Percentiles rank a stretch among this genome's conserved stretches.
phyloP scores from a whole-genome alignment of 2,329 filamentous ascomycete species.

The Hortaea sp. region DNA sequence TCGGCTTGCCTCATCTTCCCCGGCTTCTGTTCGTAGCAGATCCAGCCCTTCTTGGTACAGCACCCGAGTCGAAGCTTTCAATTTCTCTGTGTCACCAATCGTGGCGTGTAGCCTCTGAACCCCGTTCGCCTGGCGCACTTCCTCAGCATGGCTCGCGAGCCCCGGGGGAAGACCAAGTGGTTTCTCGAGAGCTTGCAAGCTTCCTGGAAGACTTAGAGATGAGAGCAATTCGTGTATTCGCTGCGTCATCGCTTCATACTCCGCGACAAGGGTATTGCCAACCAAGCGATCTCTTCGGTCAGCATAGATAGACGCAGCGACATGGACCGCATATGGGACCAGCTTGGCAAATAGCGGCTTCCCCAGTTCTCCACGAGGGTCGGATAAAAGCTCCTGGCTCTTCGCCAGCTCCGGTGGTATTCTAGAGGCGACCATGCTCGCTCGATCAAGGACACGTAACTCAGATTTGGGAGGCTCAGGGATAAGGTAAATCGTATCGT shows the following conservation, averaged over 20 bases:
- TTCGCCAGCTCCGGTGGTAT: slow-evolving; percentile 74
- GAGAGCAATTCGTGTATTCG: slow-evolving; percentile 69
- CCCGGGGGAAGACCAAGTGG: slow-evolving; percentile 80
- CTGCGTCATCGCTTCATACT: slow-evolving; percentile 71
- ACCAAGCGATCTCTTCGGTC: slow-evolving; percentile 84
- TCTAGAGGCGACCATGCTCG: slow-evolving; percentile 74
- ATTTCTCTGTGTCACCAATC: slow-evolving; percentile 79
- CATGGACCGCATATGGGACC: slow-evolving; percentile 89
- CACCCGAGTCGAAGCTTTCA: slow-evolving; percentile 68
- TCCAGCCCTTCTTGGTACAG: slow-evolving; percentile 77
- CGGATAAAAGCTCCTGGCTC: slow-evolving; percentile 69
- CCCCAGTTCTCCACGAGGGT: slow-evolving; percentile 56
- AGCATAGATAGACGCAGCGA: slow-evolving; percentile 90
- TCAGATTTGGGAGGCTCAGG: slow-evolving; percentile 82
- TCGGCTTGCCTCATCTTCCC: slow-evolving; percentile 69
- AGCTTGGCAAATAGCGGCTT: slow-evolving; percentile 79
- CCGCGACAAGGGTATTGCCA: slow-evolving; percentile 75
- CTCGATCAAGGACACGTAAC: slow-evolving; percentile 73
- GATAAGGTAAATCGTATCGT: slow-evolving; percentile 86
- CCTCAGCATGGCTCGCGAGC: slow-evolving; percentile 81
- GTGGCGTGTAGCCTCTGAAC: slow-evolving; percentile 66
- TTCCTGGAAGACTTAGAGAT: slow-evolving; percentile 80
- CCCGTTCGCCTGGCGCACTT: slow-evolving; percentile 84
- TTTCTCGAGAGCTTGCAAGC: slow-evolving; percentile 88
- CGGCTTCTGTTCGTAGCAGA: slow-evolving; percentile 66